These are phyloP conservation scores for Amphicarpaea edgeworthii DNA, from an alignment of 306 rosid species.

Conservation along the genomic window DNA sequence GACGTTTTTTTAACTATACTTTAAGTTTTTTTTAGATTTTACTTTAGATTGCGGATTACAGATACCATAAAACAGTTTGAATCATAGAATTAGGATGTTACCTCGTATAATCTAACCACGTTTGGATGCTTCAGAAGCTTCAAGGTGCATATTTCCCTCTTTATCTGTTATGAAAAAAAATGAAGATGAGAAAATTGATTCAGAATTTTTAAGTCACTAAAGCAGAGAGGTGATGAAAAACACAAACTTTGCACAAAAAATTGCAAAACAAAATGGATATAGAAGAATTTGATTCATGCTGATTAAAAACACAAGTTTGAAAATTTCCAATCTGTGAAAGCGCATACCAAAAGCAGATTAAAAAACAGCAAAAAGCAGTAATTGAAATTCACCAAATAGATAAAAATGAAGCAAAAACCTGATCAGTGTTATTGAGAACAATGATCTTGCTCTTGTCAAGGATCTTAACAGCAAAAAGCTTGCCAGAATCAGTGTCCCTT, in stretches of 20 bases:
- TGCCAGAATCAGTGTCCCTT: constrained; percentile 53
- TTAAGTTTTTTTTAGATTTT: too few species aligned
- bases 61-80: not conserved
- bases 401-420: constrained; percentile 60
- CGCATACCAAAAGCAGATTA: not conserved
- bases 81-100: constrained; percentile 35
- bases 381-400: too few species aligned
- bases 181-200: not conserved
- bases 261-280: not conserved
- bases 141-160: constrained; percentile 83
- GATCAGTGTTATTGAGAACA: constrained; percentile 68
- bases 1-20: not conserved
- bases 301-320: not conserved
- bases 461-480: constrained; percentile 75
- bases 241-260: constrained; percentile 1
- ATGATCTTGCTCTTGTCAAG: constrained; percentile 68
- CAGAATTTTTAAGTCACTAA: not conserved
- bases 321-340: not conserved
- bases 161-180: constrained; percentile 59
- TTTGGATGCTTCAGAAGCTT: constrained; percentile 87
- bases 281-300: not conserved
- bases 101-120: constrained; percentile 86
- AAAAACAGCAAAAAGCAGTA: not conserved
- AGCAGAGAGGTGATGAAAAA: not conserved
- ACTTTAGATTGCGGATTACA: not conserved